Evolutionary conservation across 1,284 basidiomycete species (phyloP), one percentile per base, ranked within the genome.

Genomic region (Heimioporus punctisporus): DNA sequence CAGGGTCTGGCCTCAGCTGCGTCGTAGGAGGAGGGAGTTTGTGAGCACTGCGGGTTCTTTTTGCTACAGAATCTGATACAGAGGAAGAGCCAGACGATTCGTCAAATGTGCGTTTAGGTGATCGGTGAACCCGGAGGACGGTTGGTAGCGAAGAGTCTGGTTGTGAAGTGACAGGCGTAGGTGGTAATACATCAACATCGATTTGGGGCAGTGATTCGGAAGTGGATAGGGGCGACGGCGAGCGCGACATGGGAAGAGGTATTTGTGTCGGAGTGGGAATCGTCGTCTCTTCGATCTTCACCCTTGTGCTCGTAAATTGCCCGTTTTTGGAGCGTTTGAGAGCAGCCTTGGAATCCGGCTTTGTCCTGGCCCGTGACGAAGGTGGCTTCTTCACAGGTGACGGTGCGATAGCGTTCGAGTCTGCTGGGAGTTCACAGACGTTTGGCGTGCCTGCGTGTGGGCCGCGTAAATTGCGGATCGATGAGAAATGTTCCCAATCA

Each of bases 401-500:
- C 28, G 62, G 55, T 39, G 55, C 56, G 46, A 61, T 54, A 52
- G 55, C 58, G 19, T 62, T 63, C 66, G 71, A 56, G 26, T 64
- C 62, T 4, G 66, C 73, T 15, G 76, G 71, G 2, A 76, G 72
- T 69, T 93, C 90, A 46, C 75, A 70, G 14, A 95, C 84, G 52
- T 77, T 75, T 5, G 94, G 93, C 6, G 88, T 74, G 8, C 93
- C 94, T 0, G 82, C 75, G 64, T 95, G 93, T 0, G 94, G 94
- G 4, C 93, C 93, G n/a, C 79, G 79, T 31, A 94, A 74, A 69
- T 92, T 95, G 40, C 93, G 88, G 50, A 96, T 90, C 23, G 90
- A 93, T n/a, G 92, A 94, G 68, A 95, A 96, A 70, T 96, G 94
- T 66, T 96, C 92, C 92, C 92, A 95, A 64, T 93, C 92, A 66